Conservation (phyloP, 1,139 yeast genomes). For the Zygosaccharomyces sapae region DNA sequence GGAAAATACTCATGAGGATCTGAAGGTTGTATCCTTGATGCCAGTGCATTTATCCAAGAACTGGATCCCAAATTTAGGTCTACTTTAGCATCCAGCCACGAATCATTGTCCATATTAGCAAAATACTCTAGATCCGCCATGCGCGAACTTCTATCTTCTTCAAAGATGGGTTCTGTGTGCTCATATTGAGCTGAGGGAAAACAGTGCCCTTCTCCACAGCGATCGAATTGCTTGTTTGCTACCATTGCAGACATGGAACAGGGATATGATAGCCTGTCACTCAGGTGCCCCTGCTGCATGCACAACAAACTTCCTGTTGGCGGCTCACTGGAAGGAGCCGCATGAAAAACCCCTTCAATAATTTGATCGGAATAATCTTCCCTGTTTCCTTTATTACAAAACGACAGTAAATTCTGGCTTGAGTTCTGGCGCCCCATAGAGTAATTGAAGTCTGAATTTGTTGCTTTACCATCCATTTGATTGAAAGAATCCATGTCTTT, state of each 20-base stretch:
- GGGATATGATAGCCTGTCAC: neutral
- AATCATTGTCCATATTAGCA: neutral
- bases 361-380: neutral
- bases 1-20: neutral
- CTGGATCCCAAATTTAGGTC: neutral
- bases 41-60: neutral
- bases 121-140: neutral
- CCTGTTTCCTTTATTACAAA: neutral
- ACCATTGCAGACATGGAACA: neutral
- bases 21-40: neutral
- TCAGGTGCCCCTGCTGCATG: neutral
- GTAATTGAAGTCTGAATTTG: neutral
- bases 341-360: neutral
- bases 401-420: neutral
- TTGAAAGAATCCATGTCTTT: neutral
- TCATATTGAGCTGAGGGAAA: neutral
- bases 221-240: neutral
- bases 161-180: neutral
- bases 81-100: neutral
- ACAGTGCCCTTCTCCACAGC: neutral
- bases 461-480: neutral
- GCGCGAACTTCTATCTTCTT: neutral
- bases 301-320: neutral
- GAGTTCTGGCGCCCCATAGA: neutral
- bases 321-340: neutral